phyloP scores from a whole-genome alignment of 208 protist species.

The Zelonia costaricensis region DNA sequence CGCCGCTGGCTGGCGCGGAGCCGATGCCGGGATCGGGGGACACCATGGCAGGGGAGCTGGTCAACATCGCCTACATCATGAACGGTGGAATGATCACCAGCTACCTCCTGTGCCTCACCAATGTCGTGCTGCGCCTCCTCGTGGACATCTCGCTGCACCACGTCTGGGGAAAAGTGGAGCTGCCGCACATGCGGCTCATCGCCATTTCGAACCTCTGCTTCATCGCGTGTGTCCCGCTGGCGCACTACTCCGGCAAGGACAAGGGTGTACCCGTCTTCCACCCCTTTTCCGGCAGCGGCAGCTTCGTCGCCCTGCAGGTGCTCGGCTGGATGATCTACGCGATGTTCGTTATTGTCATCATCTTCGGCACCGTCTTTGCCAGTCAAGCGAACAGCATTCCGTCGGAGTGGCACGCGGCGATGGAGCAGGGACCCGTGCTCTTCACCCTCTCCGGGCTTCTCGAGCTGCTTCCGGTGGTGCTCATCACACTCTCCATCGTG shows the following conservation, averaged over 20 bases:
- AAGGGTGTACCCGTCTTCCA: constrained; percentile 61
- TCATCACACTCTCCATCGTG: constrained; percentile 73
- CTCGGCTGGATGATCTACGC: constrained; percentile 76
- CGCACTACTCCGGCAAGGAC: constrained; percentile 61
- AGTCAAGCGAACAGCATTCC: constrained; percentile 13
- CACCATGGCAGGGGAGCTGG: constrained; percentile 10
- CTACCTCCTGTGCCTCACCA: constrained; percentile 49
- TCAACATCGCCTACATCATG: constrained; percentile 34
- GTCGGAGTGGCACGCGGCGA: not conserved
- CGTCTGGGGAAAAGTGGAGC: constrained; percentile 28
- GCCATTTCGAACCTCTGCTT: constrained; percentile 41
- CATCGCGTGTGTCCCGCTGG: constrained; percentile 52
- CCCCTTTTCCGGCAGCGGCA: constrained; percentile 63
- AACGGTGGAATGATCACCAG: constrained; percentile 67
- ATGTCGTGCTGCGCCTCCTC: constrained; percentile 55
- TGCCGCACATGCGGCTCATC: constrained; percentile 33
- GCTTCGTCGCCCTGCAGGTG: constrained; percentile 72
- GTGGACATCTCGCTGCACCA: constrained; percentile 48
- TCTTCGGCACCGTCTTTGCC: constrained; percentile 27
- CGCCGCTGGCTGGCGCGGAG: not conserved
- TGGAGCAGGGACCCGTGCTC: constrained; percentile 20
- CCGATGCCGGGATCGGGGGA: not conserved
- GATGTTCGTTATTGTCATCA: constrained; percentile 35
- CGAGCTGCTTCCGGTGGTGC: constrained; percentile 55
- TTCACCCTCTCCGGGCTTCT: constrained; percentile 62